These are phyloP conservation scores for Podospora pseudopauciseta DNA, from an alignment of 495 filamentous ascomycete species.

Conservation along the genomic window DNA sequence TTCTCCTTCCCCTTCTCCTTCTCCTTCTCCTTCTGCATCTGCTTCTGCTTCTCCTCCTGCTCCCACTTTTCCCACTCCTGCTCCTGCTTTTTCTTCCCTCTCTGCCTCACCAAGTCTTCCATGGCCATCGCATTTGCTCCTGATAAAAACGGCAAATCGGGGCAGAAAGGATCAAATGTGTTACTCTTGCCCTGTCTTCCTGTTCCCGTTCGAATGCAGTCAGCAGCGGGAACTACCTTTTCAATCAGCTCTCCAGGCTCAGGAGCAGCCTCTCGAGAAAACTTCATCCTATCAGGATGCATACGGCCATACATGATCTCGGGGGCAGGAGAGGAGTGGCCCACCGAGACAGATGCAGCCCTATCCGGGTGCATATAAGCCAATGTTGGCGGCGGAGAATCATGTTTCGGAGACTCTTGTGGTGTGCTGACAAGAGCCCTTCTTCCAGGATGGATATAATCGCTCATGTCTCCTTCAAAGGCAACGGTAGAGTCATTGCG, in stretches of 20 bases:
- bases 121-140: background rate
- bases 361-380: background rate
- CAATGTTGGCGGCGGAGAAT: background rate
- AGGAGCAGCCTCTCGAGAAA: slow-evolving; percentile 9
- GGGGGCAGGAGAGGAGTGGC: background rate
- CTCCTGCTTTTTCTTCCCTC: background rate
- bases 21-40: background rate
- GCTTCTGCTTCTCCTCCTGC: background rate
- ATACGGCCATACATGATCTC: slow-evolving; percentile 13
- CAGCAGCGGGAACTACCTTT: background rate
- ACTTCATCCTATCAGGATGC: slow-evolving; percentile 23
- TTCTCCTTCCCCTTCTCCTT: background rate
- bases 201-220: background rate
- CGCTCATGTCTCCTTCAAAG: background rate
- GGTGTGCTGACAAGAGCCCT: background rate
- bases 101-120: background rate
- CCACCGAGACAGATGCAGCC: background rate
- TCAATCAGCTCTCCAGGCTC: background rate
- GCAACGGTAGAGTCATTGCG: background rate
- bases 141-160: background rate
- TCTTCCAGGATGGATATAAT: background rate
- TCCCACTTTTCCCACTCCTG: no score
- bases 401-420: background rate
- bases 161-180: background rate
- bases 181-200: background rate